Base-by-base conservation (phyloP, 768 basidiomycete genomes). In the Auriscalpium orientale region DNA sequence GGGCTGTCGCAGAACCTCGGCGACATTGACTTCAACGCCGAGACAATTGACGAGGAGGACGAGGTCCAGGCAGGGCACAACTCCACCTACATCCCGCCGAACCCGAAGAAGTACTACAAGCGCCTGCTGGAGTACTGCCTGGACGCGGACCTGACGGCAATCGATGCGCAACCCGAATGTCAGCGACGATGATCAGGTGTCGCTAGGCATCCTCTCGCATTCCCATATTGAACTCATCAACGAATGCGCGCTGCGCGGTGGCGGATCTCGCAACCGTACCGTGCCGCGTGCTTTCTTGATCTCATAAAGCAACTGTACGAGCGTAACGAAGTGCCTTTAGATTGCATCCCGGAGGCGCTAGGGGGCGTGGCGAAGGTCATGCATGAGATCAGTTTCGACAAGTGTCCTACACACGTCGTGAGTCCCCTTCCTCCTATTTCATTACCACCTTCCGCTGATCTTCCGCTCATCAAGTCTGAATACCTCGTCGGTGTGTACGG, bases 121-220 rank as follows among this genome's bases (percentile, higher is more conserved):
- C 82, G 89, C 11, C 78, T 98, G 15, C 78, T 97, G 33, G 85
- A 91, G 67, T 76, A 81, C 54, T 93, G 93, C 66, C 81, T 99
- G 46, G 77, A 85, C 22, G 78, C 80, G 28, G 97, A 99, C 68
- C 74, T 98, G 56, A 91, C 92, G 65, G 81, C 85, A n/a, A n/a
- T n/a, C n/a, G 38, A 92, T 99, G 89, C 77, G 88, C 49, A 87
- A 87, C 47, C 88, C 91, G 5, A 88, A 89, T 56, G 86, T 98
- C n/a, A 87, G 92, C 47, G 91, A 93, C 62, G 89, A 91, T 62
- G 91, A 98, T 62, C 94, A 98, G 72, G 95, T 99, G 15, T 91
- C 94, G 0, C 74, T 98, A 38, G 90, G 91, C 8, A 98, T 99
- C 55, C 72, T 99, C 16, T 91, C 91, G 4, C 66, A 79, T 1